Evolutionary conservation across 2,329 filamentous ascomycete genomes (phyloP), one percentile per base, ranked within the genome.

Genomic region (Alternaria triticimaculans): DNA sequence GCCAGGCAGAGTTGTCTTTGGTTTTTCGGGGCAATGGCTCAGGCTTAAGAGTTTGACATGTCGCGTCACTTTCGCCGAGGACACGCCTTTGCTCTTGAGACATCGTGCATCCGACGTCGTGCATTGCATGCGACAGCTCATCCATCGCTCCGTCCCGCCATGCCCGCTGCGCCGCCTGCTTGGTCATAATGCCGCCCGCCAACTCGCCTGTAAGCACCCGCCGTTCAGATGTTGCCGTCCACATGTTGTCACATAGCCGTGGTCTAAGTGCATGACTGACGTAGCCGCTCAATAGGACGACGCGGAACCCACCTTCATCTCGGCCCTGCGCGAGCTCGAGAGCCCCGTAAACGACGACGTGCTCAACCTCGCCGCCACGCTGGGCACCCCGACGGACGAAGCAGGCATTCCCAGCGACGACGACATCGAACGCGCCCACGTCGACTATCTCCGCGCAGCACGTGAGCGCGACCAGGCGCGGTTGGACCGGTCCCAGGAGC

Each of bases 361-460:
- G 21, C 80, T 84, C 59, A 83, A 86, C 69, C 80, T 86, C 62
- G 83, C 85, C 55, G 77, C 83, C 43, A 86, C 84, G 44, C 79
- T 86, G 46, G 82, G 82, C 65, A 83, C 80, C 20, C 78, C 80
- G 18, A 41, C 65, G 20, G 55, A 49, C 20, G 23, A 55, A 15
- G 6, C 2, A 23, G 49, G 49, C 30, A 20, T 37, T 51, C n/a
- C 45, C 46, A 25, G 28, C 61, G 33, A 50, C 54, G 30, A 79
- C 59, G 77, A 69, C 57, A 50, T 64, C 56, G 58, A 62, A 37
- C 53, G 41, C 61, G 65, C 58, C 25, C 51, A 77, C 66, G 62
- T 72, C 56, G 65, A 64, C 55, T 59, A 62, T 23, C 79, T 87
- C 58, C 83, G 85, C 58, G 81, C 77, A 18, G 64, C 80, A 53